Conservation (phyloP, 1,139 yeast species). For the Starmera stellimalicola region DNA sequence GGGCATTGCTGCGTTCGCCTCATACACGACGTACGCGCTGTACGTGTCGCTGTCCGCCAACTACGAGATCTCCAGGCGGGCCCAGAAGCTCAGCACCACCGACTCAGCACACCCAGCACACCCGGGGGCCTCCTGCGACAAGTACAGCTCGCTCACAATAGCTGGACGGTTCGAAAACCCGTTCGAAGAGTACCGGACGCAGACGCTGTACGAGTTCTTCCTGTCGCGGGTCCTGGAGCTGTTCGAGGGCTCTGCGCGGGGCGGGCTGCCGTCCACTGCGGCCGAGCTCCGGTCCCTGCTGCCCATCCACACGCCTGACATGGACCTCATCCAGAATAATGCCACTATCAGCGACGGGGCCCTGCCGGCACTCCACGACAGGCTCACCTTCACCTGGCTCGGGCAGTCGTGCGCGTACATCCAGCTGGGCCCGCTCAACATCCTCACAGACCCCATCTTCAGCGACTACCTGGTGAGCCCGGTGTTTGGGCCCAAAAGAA, state of each 20-base stretch:
- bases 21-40: conserved; percentile 62
- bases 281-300: conserved; percentile 41
- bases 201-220: conserved; percentile 79
- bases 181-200: conserved; percentile 83
- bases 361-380: conserved; percentile 28
- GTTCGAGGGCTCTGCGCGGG: conserved; percentile 55
- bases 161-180: conserved; percentile 87
- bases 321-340: conserved; percentile 24
- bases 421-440: conserved; percentile 61
- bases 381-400: conserved; percentile 75
- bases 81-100: conserved; percentile 19
- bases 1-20: conserved; percentile 38
- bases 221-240: conserved; percentile 63
- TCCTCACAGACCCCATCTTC: conserved; percentile 80
- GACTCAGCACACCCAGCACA: neutral
- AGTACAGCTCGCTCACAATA: conserved; percentile 41
- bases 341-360: conserved; percentile 3
- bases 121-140: conserved; percentile 8
- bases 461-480: conserved; percentile 57
- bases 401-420: conserved; percentile 85
- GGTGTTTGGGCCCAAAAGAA: conserved; percentile 70
- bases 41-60: conserved; percentile 51
- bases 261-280: conserved; percentile 48
- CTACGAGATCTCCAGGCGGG: conserved; percentile 44
- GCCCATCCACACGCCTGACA: conserved; percentile 51